Percentiles rank a stretch among this genome's conserved stretches.
Conservation (phyloP, 345 rosid genomes). For the Excoecaria agallocha region DNA sequence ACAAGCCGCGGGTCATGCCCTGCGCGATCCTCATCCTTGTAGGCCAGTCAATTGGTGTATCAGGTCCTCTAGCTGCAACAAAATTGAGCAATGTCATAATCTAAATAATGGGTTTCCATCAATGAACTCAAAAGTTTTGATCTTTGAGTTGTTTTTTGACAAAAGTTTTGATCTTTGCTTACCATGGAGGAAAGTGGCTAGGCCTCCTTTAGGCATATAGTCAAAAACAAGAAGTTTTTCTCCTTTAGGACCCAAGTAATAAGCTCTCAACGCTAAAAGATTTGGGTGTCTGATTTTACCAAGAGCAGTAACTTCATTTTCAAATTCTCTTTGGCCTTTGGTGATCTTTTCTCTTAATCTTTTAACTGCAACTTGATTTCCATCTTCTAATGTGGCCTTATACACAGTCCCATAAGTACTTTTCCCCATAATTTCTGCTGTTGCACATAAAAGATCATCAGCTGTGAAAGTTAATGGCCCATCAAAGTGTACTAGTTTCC, state of each 20-base stretch:
- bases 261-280: constrained; percentile 77
- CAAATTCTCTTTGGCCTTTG: constrained; percentile 76
- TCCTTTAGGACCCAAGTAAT: constrained; percentile 93
- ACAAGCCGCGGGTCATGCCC: constrained; percentile 62
- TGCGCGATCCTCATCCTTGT: constrained; percentile 76
- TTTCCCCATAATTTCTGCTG: constrained; percentile 28
- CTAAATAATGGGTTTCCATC: neutral
- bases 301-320: constrained; percentile 61
- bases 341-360: constrained; percentile 87
- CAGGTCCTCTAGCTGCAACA: constrained; percentile 84
- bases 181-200: constrained; percentile 91
- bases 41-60: constrained; percentile 65
- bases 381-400: constrained; percentile 30
- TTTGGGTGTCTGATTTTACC: constrained; percentile 79
- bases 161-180: constrained; percentile 10
- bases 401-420: constrained; percentile 31
- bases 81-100: neutral
- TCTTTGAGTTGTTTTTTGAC: too few species aligned
- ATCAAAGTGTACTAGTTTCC: constrained; percentile 29
- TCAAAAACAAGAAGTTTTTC: constrained; percentile 95
- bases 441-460: constrained; percentile 28
- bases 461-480: constrained; percentile 26
- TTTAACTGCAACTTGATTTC: constrained; percentile 29
- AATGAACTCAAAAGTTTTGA: neutral
- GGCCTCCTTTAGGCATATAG: constrained; percentile 83